These are phyloP conservation scores for Candolleomyces efflorescens DNA, from an alignment of 768 basidiomycete genomes.

Conservation along the genomic window DNA sequence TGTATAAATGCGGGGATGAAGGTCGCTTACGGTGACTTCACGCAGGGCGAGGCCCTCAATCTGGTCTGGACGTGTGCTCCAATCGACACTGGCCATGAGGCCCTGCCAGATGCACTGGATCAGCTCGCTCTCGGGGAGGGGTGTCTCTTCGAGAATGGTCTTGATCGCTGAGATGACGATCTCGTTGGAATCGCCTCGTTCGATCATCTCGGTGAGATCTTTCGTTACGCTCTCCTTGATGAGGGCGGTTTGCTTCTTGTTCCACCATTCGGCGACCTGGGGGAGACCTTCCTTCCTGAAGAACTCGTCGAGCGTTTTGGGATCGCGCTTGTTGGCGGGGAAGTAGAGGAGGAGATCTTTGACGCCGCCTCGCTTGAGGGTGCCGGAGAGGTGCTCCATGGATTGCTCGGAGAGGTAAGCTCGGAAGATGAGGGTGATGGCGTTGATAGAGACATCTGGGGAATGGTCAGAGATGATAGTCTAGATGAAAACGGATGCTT, in stretches of 20 bases:
- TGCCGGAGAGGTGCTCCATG: slow-evolving; percentile 82
- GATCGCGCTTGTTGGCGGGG: slow-evolving; percentile 76
- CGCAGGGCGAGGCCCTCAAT: slow-evolving; percentile 85
- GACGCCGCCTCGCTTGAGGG: slow-evolving; percentile 82
- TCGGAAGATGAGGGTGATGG: slow-evolving; percentile 76
- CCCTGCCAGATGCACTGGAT: slow-evolving; percentile 91
- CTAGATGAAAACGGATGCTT: slow-evolving; percentile 11
- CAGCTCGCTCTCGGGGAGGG: slow-evolving; percentile 84
- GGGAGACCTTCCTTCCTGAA: slow-evolving; percentile 79
- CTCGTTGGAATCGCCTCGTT: slow-evolving; percentile 63
- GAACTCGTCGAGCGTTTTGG: slow-evolving; percentile 73
- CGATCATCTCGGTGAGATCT: slow-evolving; percentile 66
- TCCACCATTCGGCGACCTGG: slow-evolving; percentile 90
- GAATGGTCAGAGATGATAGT: neutral
- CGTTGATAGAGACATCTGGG: slow-evolving; percentile 70
- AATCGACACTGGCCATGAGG: slow-evolving; percentile 83
- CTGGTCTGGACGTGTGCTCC: slow-evolving; percentile 87
- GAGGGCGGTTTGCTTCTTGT: slow-evolving; percentile 80
- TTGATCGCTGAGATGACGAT: slow-evolving; percentile 75
- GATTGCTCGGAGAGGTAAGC: slow-evolving; percentile 77
- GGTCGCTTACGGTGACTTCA: slow-evolving; percentile 71
- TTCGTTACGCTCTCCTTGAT: slow-evolving; percentile 74
- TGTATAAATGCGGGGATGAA: neutral
- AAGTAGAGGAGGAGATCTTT: slow-evolving; percentile 87
- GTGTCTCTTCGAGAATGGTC: slow-evolving; percentile 64